phyloP scores from a whole-genome alignment of 208 protist species.

The Leishmania guyanensis region DNA sequence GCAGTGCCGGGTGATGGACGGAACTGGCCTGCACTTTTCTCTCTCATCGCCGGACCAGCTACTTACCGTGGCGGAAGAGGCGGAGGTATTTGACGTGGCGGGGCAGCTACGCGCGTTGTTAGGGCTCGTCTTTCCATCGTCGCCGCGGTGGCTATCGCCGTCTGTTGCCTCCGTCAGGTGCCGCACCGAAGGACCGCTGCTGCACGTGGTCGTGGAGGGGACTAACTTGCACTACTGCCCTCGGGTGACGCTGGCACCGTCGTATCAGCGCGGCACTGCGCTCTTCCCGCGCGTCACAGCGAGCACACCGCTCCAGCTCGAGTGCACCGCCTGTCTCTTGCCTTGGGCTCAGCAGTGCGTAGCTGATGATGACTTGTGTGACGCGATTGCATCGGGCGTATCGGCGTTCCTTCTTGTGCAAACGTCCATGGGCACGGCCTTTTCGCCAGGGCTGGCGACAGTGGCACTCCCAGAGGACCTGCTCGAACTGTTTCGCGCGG shows the following conservation, averaged over 20 bases:
- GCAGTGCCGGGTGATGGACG: background rate
- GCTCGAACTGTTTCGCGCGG: conserved; percentile 7
- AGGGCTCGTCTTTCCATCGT: conserved; percentile 16
- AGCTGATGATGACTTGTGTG: background rate
- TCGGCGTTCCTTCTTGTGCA: conserved; percentile 18
- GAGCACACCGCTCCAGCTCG: conserved; percentile 16
- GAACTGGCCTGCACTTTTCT: conserved; percentile 3
- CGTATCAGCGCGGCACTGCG: background rate
- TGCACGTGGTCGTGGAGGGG: conserved; percentile 39
- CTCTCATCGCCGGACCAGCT: conserved; percentile 4
- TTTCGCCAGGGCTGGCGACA: background rate
- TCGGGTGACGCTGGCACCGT: conserved; percentile 27
- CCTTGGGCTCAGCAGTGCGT: conserved; percentile 15
- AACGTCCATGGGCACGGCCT: conserved; percentile 23
- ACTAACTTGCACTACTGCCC: conserved; percentile 51
- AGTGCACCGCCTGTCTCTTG: conserved; percentile 16
- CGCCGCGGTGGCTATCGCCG: conserved; percentile 31
- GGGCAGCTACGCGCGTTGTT: conserved; percentile 15
- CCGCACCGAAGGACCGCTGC: conserved; percentile 1
- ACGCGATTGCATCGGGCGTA: background rate
- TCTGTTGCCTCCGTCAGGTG: conserved; percentile 27
- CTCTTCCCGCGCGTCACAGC: conserved; percentile 11
- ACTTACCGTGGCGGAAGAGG: conserved; percentile 16
- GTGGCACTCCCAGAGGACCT: conserved; percentile 17
- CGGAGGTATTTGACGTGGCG: conserved; percentile 18